Evolutionary conservation across 768 basidiomycete genomes (phyloP), one percentile per base, ranked within the genome.

Genomic region (Filobasidium floriforme): DNA sequence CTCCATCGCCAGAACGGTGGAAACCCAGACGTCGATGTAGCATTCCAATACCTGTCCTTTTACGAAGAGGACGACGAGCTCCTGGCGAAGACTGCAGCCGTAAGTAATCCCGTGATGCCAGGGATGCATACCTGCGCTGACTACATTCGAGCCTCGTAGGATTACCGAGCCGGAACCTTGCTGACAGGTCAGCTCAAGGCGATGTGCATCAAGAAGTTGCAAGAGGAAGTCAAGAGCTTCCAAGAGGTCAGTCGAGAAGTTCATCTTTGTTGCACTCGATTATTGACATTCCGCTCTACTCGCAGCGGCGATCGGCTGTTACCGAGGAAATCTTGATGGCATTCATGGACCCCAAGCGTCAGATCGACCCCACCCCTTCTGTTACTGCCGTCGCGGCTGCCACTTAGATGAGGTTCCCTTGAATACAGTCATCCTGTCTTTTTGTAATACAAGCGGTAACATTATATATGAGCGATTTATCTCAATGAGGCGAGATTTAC

Each of bases 51-150:
- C 78, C 77, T 99, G 69, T 84, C 86, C 12, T 98, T 98, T 84
- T 96, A 98, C 79, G 81, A 96, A 76, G 93, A 97, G 1, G 90
- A 96, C 72, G 96, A 98, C 67, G 89, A 85, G n/a, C 88, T 90
- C 80, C 81, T 96, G 66, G 85, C 83, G 69, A 82, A 81, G 72
- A 77, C 97, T 61, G 89, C 87, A 40, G 84, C 86, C 81, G 93
- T 92, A 70, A 68, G 85, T 74, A 1, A 32, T n/a, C 26, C 1
- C 22, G 18, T 14, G 22, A 12, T 26, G 1, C 1, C 3, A 37
- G 5, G 26, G 7, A 18, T n/a, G 15, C 52, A 40, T 29, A 14
- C 22, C 3, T 29, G 22, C 28, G 26, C 55, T 65, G 37, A 59
- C 52, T 32, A 6, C n/a, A 28, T 7, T 55, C 19, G 32, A 41